A percentile compares a stretch with the other conserved stretches of the same genome.
These are phyloP conservation scores for Pythium vanterpoolii DNA, from an alignment of 352 stramenopile species.

Conservation along the genomic window DNA sequence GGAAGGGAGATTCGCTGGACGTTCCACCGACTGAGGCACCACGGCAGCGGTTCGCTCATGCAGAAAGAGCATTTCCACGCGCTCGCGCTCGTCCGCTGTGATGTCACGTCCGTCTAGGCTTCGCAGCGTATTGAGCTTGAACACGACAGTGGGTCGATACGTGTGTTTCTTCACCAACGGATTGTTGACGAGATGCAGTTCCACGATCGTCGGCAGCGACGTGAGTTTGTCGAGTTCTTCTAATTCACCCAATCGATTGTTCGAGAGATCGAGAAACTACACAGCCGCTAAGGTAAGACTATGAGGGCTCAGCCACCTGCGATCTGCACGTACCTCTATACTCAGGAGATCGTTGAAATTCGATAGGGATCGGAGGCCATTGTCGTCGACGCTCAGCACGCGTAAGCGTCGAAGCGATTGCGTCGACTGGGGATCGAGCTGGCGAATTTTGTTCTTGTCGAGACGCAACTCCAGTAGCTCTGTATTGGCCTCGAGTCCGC, in stretches of 20 bases:
- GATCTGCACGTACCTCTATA: constrained; percentile 50
- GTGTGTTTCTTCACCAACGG: constrained; percentile 79
- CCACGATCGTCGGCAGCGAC: constrained; percentile 49
- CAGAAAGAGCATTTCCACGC: constrained; percentile 61
- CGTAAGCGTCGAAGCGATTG: constrained; percentile 47
- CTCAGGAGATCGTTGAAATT: constrained; percentile 64
- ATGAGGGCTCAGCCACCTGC: neutral
- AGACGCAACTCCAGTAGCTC: constrained; percentile 70
- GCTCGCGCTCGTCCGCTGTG: constrained; percentile 70
- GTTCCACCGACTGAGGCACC: constrained; percentile 9
- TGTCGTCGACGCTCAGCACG: constrained; percentile 73
- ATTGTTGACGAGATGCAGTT: constrained; percentile 69
- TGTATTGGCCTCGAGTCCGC: constrained; percentile 54
- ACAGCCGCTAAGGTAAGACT: neutral
- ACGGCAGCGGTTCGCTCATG: constrained; percentile 51
- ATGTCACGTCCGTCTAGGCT: constrained; percentile 70
- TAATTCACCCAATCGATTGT: constrained; percentile 75
- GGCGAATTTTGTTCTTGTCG: constrained; percentile 83
- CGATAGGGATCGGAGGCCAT: constrained; percentile 64
- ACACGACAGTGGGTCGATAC: constrained; percentile 69
- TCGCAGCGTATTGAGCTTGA: constrained; percentile 49
- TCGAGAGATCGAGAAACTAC: constrained; percentile 68
- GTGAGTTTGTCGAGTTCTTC: constrained; percentile 75
- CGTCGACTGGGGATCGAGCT: constrained; percentile 59
- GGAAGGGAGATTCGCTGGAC: constrained; percentile 1